Base-by-base conservation (phyloP, 805 yeast species). In the Kodamaea jinghongensis region DNA sequence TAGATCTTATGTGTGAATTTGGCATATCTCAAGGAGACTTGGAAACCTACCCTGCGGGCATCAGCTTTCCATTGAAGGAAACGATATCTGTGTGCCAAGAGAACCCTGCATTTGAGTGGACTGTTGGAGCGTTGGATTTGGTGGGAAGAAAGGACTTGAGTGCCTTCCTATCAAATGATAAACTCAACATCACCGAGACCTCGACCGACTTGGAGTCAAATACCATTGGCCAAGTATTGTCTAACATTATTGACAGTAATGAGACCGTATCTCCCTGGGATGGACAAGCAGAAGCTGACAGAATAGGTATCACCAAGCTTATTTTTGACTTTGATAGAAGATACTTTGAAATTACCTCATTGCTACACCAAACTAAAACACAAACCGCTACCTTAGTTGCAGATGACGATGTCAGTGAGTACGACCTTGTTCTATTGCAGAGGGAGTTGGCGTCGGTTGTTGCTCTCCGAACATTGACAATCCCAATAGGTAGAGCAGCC, bases 261-360 rank as follows among this genome's bases (percentile, higher is more conserved):
- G 82, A 78, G 14, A 62, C 67, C 3, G 56, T 76, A 1, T 55
- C 73, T 28, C 80, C 88, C 0, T 80, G 86, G 84, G 86, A 81
- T 58, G 83, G 77, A 6, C 84, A 79, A 36, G 69, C 79, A 1
- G 91, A 85, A 50, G 79, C 81, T 3, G 90, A 83, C 41, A 65
- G 83, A 34, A 73, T 81, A 32, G 75, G 75, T 23, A 73, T 85
- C n/a, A 80, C 91, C 1, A 78, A 76, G 45, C 60, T 84, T 9
- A 79, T 90, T 0, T 91, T 88, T 54, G 78, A 81, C 11, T 73
- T 76, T 31, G 98, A 91, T 57, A 65, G 95, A 33, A 66, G 97
- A 34, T 85, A 83, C 54, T 79, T 76, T 49, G 96, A 90, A 51
- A 82, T 85, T 9, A 76, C 90, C 0, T 75, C 78, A 23, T 59